These are phyloP conservation scores for Aspergillus hiratsukae DNA, from an alignment of 2,329 filamentous ascomycete species.

Conservation along the genomic window DNA sequence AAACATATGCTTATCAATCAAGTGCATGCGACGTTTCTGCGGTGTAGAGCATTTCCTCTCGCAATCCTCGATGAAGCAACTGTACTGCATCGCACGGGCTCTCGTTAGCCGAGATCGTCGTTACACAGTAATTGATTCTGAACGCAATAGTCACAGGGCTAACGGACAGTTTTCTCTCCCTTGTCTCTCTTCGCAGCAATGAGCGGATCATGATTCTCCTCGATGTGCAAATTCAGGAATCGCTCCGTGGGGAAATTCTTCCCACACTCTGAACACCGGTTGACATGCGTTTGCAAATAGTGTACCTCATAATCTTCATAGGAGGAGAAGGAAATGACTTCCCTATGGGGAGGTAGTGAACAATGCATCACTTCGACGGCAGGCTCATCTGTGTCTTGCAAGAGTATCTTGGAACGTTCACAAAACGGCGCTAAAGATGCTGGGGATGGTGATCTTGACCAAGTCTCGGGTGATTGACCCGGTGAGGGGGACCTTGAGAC, in stretches of 20 bases:
- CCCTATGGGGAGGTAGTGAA: constrained; percentile 72
- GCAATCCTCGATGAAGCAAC: constrained; percentile 86
- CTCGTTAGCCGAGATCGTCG: not conserved
- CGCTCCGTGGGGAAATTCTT: constrained; percentile 85
- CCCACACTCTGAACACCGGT: constrained; percentile 78
- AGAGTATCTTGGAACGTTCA: constrained; percentile 51
- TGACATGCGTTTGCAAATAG: constrained; percentile 73
- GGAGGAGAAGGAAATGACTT: constrained; percentile 64
- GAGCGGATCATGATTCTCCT: constrained; percentile 86
- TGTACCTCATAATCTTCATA: constrained; percentile 84
- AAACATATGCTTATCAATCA: constrained; percentile 93
- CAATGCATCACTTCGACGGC: constrained; percentile 64
- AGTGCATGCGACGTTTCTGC: constrained; percentile 78
- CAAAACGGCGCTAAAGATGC: constrained; percentile 15
- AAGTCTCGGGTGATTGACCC: constrained; percentile 21
- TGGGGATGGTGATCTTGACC: constrained; percentile 26
- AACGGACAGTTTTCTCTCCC: constrained; percentile 77
- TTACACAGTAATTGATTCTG: not conserved
- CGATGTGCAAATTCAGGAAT: constrained; percentile 76
- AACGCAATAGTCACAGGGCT: not conserved
- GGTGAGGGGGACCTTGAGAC: constrained; percentile 43
- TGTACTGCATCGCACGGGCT: constrained; percentile 57
- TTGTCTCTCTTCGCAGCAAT: constrained; percentile 65
- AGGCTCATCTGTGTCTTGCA: constrained; percentile 48
- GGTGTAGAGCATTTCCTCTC: constrained; percentile 78